Evolutionary conservation across 176 grass and related monocot species (phyloP), one percentile per base, ranked within the genome.

Genomic region (Juncus effusus): DNA sequence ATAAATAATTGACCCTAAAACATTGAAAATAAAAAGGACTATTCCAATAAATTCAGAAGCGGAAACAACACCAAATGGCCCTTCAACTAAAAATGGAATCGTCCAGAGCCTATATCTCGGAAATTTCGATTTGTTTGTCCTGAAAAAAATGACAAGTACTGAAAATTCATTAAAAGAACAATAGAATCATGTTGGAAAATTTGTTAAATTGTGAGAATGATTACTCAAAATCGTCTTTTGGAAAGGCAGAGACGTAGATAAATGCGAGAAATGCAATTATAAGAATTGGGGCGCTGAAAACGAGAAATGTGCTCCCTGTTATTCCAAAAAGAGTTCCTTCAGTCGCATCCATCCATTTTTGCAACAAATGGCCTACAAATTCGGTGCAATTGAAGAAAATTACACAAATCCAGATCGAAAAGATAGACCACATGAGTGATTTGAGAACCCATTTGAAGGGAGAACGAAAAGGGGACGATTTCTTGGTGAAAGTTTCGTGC

Each of bases 1-100:
- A 86, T 57, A 80, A n/a, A 67, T 82, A 68, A 97, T 86, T 37
- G 85, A 50, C 82, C 84, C 91, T 67, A 76, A 56, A 62, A 89
- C 67, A 69, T 86, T 89, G 28, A 65, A 3, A 15, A 83, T 64
- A 53, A 97, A 97, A 14, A 97, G 36, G 39, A 74, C 38, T 55
- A 97, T 89, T 70, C 93, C 88, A 2, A 97, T 86, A 55, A 97
- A 89, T 56, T 97, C 93, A 66, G 75, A 79, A 47, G 88, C 88
- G 3, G 93, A 97, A 54, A 97, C 85, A 42, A 97, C 93, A 15
- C 93, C 88, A 42, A 97, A 84, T 38, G 93, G 82, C 5, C 93
- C 93, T 3, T 97, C 80, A 0, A 92, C 88, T 14, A 97, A 69
- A 72, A 89, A 77, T 37, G 93, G 93, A 63, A 89, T 89, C 36